Evolutionary conservation across 2,329 filamentous ascomycete genomes (phyloP), one percentile per base, ranked within the genome.

Genomic region (Fusarium falciforme): DNA sequence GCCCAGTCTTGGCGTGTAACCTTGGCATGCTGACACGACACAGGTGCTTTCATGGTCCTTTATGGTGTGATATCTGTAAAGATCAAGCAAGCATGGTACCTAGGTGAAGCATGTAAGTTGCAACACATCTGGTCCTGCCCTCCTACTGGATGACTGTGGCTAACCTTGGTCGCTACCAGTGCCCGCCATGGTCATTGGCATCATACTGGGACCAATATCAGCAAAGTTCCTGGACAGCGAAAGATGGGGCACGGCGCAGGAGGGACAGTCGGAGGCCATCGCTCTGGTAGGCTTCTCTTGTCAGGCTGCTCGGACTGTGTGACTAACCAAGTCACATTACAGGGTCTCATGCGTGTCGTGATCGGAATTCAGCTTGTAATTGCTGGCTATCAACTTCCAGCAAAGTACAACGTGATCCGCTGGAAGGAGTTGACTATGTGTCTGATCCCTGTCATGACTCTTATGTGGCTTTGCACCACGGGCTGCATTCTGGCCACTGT

Each of bases 361-460:
- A 90, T 91, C 66, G 88, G 89, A 16, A 84, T 91, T 11, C 89
- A 91, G 75, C 84, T 91, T 40, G 84, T 91, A 55, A 91, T 91
- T 68, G 89, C 88, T 5, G 90, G 89, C 42, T 91, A 88, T 73
- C 88, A 91, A 75, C 81, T 91, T 3, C 90, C 89, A 0, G 87
- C 87, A 49, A 87, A 85, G 76, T 91, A 91, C 77, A 80, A 86
- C 54, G 80, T 80, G 70, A 74, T 80, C 6, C 85, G 85, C 5
- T 87, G 85, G 81, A 87, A 85, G 67, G 88, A 89, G 68, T 85
- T 91, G 81, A 80, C 84, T 8, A 83, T 91, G 16, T 87, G 86
- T 60, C 82, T 91, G 20, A 74, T 91, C 14, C 89, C 89, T 6
- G 83, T 90, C 73, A 91, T 91, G 89, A 87, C 88, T 3, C 81